phyloP scores from a whole-genome alignment of 1,139 yeast species.

The Diutina neorugosa region DNA sequence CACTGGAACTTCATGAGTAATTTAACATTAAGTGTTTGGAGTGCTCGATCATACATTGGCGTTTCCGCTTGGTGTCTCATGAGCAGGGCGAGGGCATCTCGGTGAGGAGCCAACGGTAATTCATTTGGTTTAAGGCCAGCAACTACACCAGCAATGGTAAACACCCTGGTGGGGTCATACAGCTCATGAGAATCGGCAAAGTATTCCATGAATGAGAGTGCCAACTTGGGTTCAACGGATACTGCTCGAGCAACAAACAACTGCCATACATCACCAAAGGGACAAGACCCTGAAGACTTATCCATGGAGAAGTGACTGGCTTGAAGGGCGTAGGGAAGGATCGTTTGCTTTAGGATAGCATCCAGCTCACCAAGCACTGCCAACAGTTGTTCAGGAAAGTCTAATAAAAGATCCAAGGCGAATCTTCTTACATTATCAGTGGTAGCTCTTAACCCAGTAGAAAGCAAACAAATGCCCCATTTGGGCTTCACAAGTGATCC shows the following conservation, averaged over 20 bases:
- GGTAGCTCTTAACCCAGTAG: slow-evolving; percentile 68
- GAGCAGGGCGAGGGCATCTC: slow-evolving; percentile 11
- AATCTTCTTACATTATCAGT: slow-evolving; percentile 72
- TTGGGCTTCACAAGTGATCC: slow-evolving; percentile 42
- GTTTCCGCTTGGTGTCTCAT: slow-evolving; percentile 52
- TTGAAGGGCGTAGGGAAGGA: slow-evolving; percentile 52
- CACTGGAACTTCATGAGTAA: slow-evolving; percentile 24
- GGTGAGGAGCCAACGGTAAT: slow-evolving; percentile 18
- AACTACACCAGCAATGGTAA: slow-evolving; percentile 44
- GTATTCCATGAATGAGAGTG: slow-evolving; percentile 26
- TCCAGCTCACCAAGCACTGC: slow-evolving; percentile 37
- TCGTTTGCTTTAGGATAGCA: slow-evolving; percentile 35
- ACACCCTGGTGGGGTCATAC: slow-evolving; percentile 66
- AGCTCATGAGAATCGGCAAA: slow-evolving; percentile 36
- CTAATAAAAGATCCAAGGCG: slow-evolving; percentile 44
- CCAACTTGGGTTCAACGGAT: slow-evolving; percentile 8
- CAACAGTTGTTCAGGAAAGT: slow-evolving; percentile 37
- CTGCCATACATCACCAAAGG: slow-evolving; percentile 42
- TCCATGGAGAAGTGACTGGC: slow-evolving; percentile 46
- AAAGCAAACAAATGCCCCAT: slow-evolving; percentile 64
- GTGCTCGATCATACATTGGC: slow-evolving; percentile 34
- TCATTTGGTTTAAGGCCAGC: slow-evolving; percentile 30
- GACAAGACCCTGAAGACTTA: slow-evolving; percentile 23
- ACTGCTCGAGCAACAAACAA: slow-evolving; percentile 29
- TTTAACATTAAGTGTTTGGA: slow-evolving; percentile 39